These are phyloP conservation scores for Suillus placidus DNA, from an alignment of 768 basidiomycete species.

Conservation along the genomic window DNA sequence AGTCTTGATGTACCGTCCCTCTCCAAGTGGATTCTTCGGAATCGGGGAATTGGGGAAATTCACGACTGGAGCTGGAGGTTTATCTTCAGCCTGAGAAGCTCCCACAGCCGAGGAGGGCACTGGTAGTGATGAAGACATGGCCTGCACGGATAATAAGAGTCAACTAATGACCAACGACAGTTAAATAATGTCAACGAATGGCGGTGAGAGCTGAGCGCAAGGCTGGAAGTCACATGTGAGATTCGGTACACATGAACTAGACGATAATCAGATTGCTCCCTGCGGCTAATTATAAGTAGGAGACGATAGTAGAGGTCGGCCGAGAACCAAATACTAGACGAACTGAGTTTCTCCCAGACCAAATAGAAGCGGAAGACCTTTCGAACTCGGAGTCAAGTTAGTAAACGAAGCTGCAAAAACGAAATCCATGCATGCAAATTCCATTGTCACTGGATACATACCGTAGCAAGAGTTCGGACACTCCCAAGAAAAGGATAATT, in stretches of 20 bases:
- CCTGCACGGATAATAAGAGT: neutral
- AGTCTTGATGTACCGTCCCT: constrained; percentile 69
- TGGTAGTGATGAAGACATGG: neutral
- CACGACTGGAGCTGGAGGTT: neutral
- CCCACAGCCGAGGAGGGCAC: neutral
- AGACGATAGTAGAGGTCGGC: neutral
- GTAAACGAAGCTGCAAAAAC: no score
- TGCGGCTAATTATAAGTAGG: neutral
- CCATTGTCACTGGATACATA: neutral
- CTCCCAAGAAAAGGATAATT: no score
- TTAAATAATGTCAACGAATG: neutral
- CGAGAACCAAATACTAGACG: neutral
- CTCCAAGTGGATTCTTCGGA: constrained; percentile 68
- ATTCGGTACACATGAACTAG: neutral
- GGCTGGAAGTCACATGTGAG: neutral
- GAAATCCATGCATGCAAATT: neutral
- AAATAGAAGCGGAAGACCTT: neutral
- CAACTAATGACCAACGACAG: neutral
- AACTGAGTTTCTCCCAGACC: neutral
- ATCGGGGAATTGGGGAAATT: constrained; percentile 57
- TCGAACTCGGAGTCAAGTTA: neutral
- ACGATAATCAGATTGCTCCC: neutral
- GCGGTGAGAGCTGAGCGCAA: neutral
- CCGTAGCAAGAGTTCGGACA: no score
- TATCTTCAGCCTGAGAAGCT: neutral